Conservation (phyloP, 208 protist genomes). For the Acanthamoeba culbertsoni region DNA sequence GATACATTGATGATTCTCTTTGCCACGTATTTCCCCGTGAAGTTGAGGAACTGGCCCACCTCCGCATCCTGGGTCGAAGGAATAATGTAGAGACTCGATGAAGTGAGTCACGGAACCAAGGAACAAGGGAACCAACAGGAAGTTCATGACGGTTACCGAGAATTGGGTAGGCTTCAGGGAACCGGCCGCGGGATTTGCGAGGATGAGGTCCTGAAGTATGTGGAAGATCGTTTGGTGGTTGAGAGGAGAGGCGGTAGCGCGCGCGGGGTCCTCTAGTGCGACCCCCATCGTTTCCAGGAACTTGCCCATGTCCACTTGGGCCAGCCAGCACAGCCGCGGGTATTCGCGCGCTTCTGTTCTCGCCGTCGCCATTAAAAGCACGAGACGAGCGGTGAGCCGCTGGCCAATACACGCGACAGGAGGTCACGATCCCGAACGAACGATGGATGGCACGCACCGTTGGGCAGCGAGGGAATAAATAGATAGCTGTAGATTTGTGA, state of each 20-base stretch:
- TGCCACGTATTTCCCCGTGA: conserved; percentile 26
- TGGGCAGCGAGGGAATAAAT: not conserved
- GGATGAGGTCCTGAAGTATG: conserved; percentile 39
- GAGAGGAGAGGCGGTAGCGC: not conserved
- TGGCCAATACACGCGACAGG: not conserved
- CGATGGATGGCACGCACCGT: not conserved
- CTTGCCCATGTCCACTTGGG: not conserved
- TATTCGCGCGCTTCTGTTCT: conserved; percentile 19
- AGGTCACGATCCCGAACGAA: not conserved
- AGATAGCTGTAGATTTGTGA: conserved; percentile 14
- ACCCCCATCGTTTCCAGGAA: not conserved
- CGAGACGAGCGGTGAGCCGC: not conserved
- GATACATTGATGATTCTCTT: not conserved
- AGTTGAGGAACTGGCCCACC: not conserved
- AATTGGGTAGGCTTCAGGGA: not conserved
- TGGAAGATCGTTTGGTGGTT: conserved; percentile 23
- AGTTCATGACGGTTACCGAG: not conserved
- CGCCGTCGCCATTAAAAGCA: not conserved
- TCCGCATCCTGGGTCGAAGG: conserved; percentile 38
- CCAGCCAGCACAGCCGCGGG: conserved; percentile 2
- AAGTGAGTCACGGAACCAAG: too few species aligned
- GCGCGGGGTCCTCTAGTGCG: conserved; percentile 3
- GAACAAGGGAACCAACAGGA: not conserved
- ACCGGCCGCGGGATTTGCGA: not conserved
- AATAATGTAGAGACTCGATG: too few species aligned